Percentiles rank a stretch among this genome's conserved stretches.
These are phyloP conservation scores for Pythium myriotylum DNA, from an alignment of 352 stramenopile genomes.

Conservation along the genomic window DNA sequence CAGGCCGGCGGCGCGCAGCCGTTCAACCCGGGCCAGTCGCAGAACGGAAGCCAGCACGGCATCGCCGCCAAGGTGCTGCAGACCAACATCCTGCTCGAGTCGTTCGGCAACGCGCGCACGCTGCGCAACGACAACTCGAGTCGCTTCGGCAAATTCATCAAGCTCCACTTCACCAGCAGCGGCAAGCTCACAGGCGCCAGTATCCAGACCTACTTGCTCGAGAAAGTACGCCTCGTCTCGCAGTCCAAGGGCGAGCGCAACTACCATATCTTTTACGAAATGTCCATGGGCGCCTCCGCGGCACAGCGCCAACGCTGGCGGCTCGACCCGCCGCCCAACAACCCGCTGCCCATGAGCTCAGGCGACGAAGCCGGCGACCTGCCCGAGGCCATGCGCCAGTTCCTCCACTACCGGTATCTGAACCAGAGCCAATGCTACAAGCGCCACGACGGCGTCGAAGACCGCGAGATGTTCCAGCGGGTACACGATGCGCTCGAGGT, in stretches of 20 bases:
- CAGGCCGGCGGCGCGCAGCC: slow-evolving; percentile 80
- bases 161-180: slow-evolving; percentile 82
- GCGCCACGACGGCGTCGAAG: slow-evolving; percentile 72
- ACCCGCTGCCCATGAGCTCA: slow-evolving; percentile 38
- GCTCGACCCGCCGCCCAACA: slow-evolving; percentile 51
- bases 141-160: slow-evolving; percentile 93
- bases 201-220: slow-evolving; percentile 94
- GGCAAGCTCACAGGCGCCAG: slow-evolving; percentile 79
- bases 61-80: slow-evolving; percentile 90
- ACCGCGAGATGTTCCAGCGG: slow-evolving; percentile 77
- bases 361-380: slow-evolving; percentile 56
- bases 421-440: slow-evolving; percentile 88
- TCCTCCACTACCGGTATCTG: slow-evolving; percentile 79
- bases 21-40: slow-evolving; percentile 45
- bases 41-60: slow-evolving; percentile 30
- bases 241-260: slow-evolving; percentile 82
- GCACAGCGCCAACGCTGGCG: slow-evolving; percentile 58
- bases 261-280: slow-evolving; percentile 90
- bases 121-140: slow-evolving; percentile 91
- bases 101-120: slow-evolving; percentile 89
- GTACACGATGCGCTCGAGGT: slow-evolving; percentile 83
- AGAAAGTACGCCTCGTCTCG: slow-evolving; percentile 92
- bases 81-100: slow-evolving; percentile 90
- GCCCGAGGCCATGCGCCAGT: slow-evolving; percentile 47
- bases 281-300: slow-evolving; percentile 61